A percentile compares a stretch with the other conserved stretches of the same genome.
Evolutionary conservation across 768 basidiomycete genomes (phyloP).

Genomic region (Mycena galericulata): DNA sequence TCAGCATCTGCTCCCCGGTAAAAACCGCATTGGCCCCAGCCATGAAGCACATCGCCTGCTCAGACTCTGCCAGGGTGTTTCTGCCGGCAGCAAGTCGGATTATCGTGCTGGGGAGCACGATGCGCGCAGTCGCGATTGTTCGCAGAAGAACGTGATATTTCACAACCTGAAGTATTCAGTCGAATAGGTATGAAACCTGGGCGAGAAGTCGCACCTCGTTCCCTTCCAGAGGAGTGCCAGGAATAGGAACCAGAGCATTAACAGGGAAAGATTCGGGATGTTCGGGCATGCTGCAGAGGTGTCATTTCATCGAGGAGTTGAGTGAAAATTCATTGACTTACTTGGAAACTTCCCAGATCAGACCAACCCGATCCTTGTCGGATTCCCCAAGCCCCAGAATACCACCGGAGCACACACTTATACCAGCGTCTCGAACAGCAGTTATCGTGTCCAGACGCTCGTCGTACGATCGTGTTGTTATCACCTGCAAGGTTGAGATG

Average conservation of each 20-base stretch:
- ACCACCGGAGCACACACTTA: conserved; percentile 97
- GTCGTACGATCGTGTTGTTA: conserved; percentile 94
- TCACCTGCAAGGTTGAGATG: conserved; percentile 68
- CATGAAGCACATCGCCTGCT: conserved; percentile 99
- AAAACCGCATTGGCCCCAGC: conserved; percentile 98
- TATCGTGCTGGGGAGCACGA: conserved; percentile 92
- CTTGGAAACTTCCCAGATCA: conserved; percentile 95
- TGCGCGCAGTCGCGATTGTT: conserved; percentile 94
- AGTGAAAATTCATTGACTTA: conserved; percentile 51
- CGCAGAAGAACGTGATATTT: conserved; percentile 87
- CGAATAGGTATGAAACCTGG: conserved; percentile 8
- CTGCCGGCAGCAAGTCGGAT: conserved; percentile 96
- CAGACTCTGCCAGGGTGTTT: conserved; percentile 87
- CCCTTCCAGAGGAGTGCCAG: conserved; percentile 91
- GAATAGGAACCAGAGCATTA: conserved; percentile 95
- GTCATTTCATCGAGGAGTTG: conserved; percentile 27
- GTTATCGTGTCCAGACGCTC: conserved; percentile 91
- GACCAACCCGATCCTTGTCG: conserved; percentile 89
- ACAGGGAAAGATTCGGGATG: conserved; percentile 99
- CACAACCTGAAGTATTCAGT: conserved; percentile 54
- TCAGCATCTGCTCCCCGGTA: conserved; percentile 98
- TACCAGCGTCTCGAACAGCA: conserved; percentile 93
- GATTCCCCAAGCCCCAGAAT: conserved; percentile 95
- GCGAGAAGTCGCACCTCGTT: conserved; percentile 75
- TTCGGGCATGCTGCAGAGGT: conserved; percentile 79